Base-by-base conservation (phyloP, 345 rosid species). In the Clarkia xantiana region DNA sequence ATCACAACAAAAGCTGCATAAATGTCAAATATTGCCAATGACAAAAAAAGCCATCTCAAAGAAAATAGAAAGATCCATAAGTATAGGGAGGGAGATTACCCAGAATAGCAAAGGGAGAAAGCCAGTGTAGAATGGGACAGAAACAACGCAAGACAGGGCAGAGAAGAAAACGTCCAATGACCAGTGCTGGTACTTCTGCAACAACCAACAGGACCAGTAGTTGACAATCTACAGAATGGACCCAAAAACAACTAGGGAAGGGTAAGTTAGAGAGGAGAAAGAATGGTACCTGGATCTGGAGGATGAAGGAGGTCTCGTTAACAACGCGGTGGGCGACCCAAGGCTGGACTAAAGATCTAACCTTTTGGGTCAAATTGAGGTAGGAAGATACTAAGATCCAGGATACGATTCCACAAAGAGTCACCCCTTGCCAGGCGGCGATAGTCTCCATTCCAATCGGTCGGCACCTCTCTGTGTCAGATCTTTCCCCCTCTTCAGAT, bases 51-150 rank as follows among this genome's bases (percentile, higher is more conserved):
- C 36, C 36, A 29, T 29, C 6, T 29, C 36, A 0, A 29, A 29
- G 36, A 29, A 29, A 29, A 10, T 7, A 29, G 8, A 29, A 0
- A 3, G 7, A 29, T 29, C 4, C 36, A 5, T 29, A 29, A 53
- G 40, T 58, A 36, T 14, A 23, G 15, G 46, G 42, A 60, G 40
- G 56, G 17, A 49, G 47, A n/a, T n/a, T 76, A 91, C 99, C 98
- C 99, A 91, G 68, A 91, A 91, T 45, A 91, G 90, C 67, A 91
- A 58, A 65, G 99, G 99, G 59, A 91, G 84, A 60, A 91, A 91
- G 43, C 81, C 95, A 44, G 99, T 91, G 67, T 91, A 91, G 56
- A 91, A 91, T 11, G 99, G 95, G 17, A 91, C 99, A 19, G 99
- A 91, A 60, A 91, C 99, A 56, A 87, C 81, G 65, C 95, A 87